Base-by-base conservation (phyloP, 2,329 filamentous ascomycete genomes). In the Botrytis elliptica region DNA sequence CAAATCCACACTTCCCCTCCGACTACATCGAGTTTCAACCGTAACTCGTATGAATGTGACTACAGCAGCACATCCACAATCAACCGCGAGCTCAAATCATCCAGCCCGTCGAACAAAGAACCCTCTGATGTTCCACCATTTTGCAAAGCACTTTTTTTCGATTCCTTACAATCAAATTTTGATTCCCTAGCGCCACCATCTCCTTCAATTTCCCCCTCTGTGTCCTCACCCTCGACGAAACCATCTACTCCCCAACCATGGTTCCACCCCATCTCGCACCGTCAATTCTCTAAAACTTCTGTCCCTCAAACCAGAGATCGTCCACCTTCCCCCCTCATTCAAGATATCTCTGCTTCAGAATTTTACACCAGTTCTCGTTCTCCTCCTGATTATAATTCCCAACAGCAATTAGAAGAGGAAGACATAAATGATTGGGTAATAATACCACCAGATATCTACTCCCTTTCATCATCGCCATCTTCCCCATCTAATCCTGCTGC, bases 341-440 rank as follows among this genome's bases (percentile, higher is more conserved):
- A n/a, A 7, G 18, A 16, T 0, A 22, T 44, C 18, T 69, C 49
- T 9, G 25, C 36, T 2, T 33, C 10, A 18, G 36, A 57, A 25
- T 33, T 33, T 18, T 9, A 44, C 38, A 16, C 22, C 20, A 25
- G 6, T 12, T 55, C 44, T 29, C 20, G 5, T n/a, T 40, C 46
- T 55, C 20, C 22, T 4, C 42, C 14, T 18, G 18, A 36, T 5
- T 22, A 10, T 5, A 1, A 33, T 25, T 14, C 25, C 4, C 49
- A 68, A 14, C 49, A 18, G n/a, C 9, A 42, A 29, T 3, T 36
- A 5, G 33, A 55, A 20, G 63, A 65, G n/a, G 38, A 69, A 57
- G 36, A 69, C 10, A 14, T 5, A 8, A 42, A 69, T 16, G 66
- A 69, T 22, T 69, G 66, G 66, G 66, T 69, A 20, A 42, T 69